Evolutionary conservation across 225 moss, liverwort and hornwort genomes (phyloP), one percentile per base, ranked within the genome.

Genomic region (Asterella californica): DNA sequence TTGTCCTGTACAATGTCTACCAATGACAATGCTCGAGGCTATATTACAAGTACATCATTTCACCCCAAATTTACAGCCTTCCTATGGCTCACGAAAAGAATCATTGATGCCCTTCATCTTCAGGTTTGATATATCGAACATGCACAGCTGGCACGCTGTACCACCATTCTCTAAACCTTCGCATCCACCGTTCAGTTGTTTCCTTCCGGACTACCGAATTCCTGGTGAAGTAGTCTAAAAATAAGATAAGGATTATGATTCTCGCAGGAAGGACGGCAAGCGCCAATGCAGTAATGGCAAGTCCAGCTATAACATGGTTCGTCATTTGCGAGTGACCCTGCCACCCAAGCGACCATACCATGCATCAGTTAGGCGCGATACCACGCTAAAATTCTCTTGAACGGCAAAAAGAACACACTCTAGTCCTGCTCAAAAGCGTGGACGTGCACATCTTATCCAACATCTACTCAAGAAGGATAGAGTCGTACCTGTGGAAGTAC

Each of bases 81-180:
- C 70, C 77, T 77, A 79, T 19, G 21, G 79, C 79, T 79, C 37
- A 79, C 68, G 24, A 21, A 30, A 25, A 74, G 63, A 53, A 80
- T 80, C 38, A 61, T 46, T 61, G 32, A 29, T 81, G 30, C 32
- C 53, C 76, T 33, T 79, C 80, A 10, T 64, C 90, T 34, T 80
- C 78, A 18, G 88, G 86, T 84, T 90, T 94, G 47, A 88, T 76
- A 80, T 94, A 93, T 33, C 97, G 89, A 70, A 97, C 94, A 63
- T 90, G 86, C 48, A 90, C 94, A 53, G 93, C 94, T 60, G 97
- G 97, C 60, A 97, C 94, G 82, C 89, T 90, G 76, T 94, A 89
- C 97, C 97, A 97, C 97, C 97, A 97, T 80, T 97, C 97, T 62
- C 77, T 87, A 4, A 93, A 30, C 63, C 97, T 87, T 27, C 97